phyloP scores from a whole-genome alignment of 805 yeast species.

The Cyberlindnera galapagoensis region DNA sequence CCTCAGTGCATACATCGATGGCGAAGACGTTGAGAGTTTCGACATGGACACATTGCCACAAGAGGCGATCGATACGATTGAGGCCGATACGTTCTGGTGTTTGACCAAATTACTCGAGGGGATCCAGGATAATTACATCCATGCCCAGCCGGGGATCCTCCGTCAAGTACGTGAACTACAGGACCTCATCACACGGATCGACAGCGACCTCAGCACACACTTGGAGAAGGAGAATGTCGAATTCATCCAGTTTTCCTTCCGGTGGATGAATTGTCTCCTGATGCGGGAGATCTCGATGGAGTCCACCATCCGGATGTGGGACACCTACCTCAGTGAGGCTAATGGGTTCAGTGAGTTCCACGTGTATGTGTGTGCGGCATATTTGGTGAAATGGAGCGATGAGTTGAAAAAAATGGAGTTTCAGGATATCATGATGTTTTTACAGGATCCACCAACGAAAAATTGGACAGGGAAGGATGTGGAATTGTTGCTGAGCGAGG shows the following conservation, averaged over 20 bases:
- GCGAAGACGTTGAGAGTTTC: conserved; percentile 44
- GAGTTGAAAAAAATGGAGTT: conserved; percentile 80
- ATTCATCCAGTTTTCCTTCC: conserved; percentile 89
- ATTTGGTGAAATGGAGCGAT: conserved; percentile 79
- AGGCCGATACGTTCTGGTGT: conserved; percentile 98
- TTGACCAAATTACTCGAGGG: conserved; percentile 85
- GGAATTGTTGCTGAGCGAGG: conserved; percentile 89
- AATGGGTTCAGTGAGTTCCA: conserved; percentile 88
- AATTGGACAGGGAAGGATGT: conserved; percentile 86
- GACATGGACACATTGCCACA: conserved; percentile 58
- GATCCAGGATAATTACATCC: conserved; percentile 94
- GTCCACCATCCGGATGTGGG: conserved; percentile 94
- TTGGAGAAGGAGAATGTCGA: conserved; percentile 80
- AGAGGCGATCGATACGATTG: conserved; percentile 61
- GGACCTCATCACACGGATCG: conserved; percentile 75
- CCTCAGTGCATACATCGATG: conserved; percentile 54
- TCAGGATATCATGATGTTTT: conserved; percentile 86
- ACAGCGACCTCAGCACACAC: conserved; percentile 64
- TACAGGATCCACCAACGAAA: conserved; percentile 85
- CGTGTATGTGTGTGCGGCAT: conserved; percentile 96
- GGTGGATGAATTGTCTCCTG: conserved; percentile 97
- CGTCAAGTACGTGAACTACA: conserved; percentile 81
- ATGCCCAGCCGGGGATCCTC: conserved; percentile 95
- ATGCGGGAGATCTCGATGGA: conserved; percentile 86
- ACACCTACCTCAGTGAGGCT: conserved; percentile 76